A percentile compares a stretch with the other conserved stretches of the same genome.
phyloP scores from a whole-genome alignment of 2,329 filamentous ascomycete genomes.

The Metarhizium anisopliae region DNA sequence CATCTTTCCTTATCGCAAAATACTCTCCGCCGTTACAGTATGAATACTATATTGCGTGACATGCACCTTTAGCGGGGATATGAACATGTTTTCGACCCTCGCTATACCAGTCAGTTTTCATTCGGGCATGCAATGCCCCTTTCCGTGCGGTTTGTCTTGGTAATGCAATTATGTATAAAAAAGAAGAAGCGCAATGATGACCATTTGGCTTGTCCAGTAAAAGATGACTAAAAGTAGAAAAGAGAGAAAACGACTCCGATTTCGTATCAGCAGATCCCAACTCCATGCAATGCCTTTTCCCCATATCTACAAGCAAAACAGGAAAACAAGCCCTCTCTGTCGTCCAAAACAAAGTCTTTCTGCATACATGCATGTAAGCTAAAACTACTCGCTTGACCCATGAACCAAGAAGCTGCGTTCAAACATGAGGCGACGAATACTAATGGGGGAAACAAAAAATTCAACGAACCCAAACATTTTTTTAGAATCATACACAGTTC shows the following conservation, averaged over 20 bases:
- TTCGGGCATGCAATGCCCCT: not conserved
- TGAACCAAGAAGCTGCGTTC: not conserved
- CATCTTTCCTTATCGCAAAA: not conserved
- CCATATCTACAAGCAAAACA: constrained; percentile 6
- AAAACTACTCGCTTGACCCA: not conserved
- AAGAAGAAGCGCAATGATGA: not conserved
- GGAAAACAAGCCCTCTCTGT: constrained; percentile 1
- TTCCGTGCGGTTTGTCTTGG: not conserved
- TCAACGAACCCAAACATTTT: not conserved
- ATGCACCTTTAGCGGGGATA: not conserved
- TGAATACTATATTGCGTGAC: not conserved
- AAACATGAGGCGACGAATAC: too few relatives aligned
- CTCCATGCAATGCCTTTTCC: constrained; percentile 25
- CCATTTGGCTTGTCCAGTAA: not conserved
- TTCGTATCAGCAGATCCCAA: constrained; percentile 14
- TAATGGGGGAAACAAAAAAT: constrained; percentile 3
- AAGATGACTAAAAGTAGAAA: not conserved
- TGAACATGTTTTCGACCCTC: not conserved
- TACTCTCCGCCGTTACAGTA: not conserved
- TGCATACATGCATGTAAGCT: not conserved
- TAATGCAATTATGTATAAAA: not conserved
- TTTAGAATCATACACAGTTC: not conserved
- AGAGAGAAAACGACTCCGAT: not conserved
- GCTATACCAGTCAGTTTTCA: too few relatives aligned
- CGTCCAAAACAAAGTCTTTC: constrained; percentile 4